Evolutionary conservation across 2,329 filamentous ascomycete genomes (phyloP), one percentile per base, ranked within the genome.

Genomic region (Remersonia thermophila): DNA sequence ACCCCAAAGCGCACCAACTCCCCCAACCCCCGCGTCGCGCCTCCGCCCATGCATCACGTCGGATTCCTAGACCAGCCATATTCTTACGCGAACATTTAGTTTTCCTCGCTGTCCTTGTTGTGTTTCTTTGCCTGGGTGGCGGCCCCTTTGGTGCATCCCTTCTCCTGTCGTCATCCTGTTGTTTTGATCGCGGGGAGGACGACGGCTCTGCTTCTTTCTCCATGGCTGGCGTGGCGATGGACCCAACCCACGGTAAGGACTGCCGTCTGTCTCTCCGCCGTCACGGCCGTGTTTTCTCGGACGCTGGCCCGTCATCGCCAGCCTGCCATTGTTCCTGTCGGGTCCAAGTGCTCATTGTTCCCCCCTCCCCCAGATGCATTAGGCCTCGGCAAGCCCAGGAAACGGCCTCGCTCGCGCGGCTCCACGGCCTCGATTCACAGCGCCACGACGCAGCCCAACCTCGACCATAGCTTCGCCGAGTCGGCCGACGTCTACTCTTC

Each of bases 371-470:
- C 35, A 54, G 56, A 62, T 39, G 43, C 50, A 32, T 47, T 54
- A 39, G 48, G 52, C 41, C 58, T 60, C 55, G 42, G 48, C 43
- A 63, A 66, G 48, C 55, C 63, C 32, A 61, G 63, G 49, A 69
- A 66, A 52, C 65, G 69, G 43, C 61, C 69, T 26, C 61, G 65
- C 39, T 74, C 70, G 33, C 62, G 67, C 48, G 71, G 64, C 35
- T 74, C 70, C 23, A 74, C 70, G 18, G 64, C 69, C 15, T 74
- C 71, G 10, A 63, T 71, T 35, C 69, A 71, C 47, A 73, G 70
- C 54, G 59, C 59, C 44, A 58, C 61, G 27, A 68, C 67, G 2
- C 69, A 72, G 47, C 60, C 65, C 14, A 67, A 58, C 40, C 56
- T 71, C 42, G 71, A 74, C 26, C 66, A 66, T 36, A 55, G 57